Evolutionary conservation across 805 yeast species (phyloP).

Genomic region (Saccharomycopsis capsularis): DNA sequence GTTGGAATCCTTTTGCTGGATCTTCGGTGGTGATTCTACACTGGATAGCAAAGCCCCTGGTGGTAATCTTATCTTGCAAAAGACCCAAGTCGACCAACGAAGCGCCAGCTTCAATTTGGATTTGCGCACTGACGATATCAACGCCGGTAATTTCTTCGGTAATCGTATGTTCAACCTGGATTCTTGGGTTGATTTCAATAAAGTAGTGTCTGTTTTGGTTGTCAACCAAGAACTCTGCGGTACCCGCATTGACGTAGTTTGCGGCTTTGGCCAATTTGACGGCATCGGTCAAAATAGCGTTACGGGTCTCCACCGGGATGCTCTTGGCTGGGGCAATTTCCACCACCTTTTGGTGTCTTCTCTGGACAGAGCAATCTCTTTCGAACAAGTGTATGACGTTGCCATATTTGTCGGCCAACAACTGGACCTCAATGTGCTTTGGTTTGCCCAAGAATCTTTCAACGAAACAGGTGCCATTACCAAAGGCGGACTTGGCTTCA

Average conservation of each 20-base stretch:
- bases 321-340: conserved; percentile 98
- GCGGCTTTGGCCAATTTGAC: conserved; percentile 85
- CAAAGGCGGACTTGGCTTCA: conserved; percentile 93
- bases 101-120: conserved; percentile 98
- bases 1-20: conserved; percentile 93
- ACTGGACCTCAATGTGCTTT: conserved; percentile 95
- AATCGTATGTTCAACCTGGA: conserved; percentile 97
- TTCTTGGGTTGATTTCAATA: conserved; percentile 97
- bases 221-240: conserved; percentile 96
- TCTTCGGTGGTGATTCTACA: conserved; percentile 99
- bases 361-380: conserved; percentile 98
- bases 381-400: conserved; percentile 93
- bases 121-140: conserved; percentile 96
- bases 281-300: conserved; percentile 90
- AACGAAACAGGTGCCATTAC: conserved; percentile 96
- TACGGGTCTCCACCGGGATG: conserved; percentile 73
- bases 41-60: conserved; percentile 97
- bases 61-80: conserved; percentile 88
- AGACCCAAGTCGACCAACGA: conserved; percentile 85
- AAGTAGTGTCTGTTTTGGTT: conserved; percentile 91
- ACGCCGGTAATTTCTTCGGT: conserved; percentile 99
- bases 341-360: conserved; percentile 98
- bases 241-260: conserved; percentile 94
- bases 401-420: conserved; percentile 88
- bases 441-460: conserved; percentile 94